Evolutionary conservation across 1,284 basidiomycete species (phyloP).

Genomic region (Ustilago lituana): DNA sequence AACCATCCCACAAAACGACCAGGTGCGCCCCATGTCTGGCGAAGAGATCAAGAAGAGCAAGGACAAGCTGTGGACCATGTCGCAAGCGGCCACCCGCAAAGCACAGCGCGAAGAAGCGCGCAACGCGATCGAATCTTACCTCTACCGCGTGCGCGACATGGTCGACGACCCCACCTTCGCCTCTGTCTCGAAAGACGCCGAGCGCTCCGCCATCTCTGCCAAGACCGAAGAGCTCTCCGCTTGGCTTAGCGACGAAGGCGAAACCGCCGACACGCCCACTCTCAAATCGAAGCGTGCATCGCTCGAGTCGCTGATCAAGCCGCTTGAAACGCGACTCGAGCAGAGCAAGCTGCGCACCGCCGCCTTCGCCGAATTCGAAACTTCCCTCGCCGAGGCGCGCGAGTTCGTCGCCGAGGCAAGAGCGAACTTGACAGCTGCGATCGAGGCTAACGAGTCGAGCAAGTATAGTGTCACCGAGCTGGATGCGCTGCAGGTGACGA

Average conservation of each 20-base stretch:
- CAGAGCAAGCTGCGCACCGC: constrained; percentile 81
- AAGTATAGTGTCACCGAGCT: constrained; percentile 66
- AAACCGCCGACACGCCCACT: constrained; percentile 74
- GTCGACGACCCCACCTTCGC: constrained; percentile 75
- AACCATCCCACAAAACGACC: constrained; percentile 35
- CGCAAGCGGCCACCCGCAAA: constrained; percentile 80
- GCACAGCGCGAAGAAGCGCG: constrained; percentile 85
- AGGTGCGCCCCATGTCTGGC: constrained; percentile 49
- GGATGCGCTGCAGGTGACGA: constrained; percentile 51
- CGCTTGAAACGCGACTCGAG: constrained; percentile 83
- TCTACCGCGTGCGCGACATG: constrained; percentile 88
- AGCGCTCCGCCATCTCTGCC: constrained; percentile 75
- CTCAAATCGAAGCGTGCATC: constrained; percentile 69
- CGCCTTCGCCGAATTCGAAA: constrained; percentile 74
- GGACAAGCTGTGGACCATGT: constrained; percentile 70
- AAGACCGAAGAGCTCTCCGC: constrained; percentile 77
- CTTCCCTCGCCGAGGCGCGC: constrained; percentile 73
- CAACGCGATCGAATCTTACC: constrained; percentile 89
- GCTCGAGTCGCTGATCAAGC: constrained; percentile 83
- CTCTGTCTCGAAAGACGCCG: constrained; percentile 79
- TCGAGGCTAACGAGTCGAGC: constrained; percentile 68
- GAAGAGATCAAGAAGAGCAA: constrained; percentile 55
- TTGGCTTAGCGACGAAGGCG: constrained; percentile 89
- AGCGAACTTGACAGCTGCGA: constrained; percentile 72
- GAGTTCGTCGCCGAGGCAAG: constrained; percentile 83